Conservation (phyloP, 139 green algal species). For the Volvox reticuliferus region DNA sequence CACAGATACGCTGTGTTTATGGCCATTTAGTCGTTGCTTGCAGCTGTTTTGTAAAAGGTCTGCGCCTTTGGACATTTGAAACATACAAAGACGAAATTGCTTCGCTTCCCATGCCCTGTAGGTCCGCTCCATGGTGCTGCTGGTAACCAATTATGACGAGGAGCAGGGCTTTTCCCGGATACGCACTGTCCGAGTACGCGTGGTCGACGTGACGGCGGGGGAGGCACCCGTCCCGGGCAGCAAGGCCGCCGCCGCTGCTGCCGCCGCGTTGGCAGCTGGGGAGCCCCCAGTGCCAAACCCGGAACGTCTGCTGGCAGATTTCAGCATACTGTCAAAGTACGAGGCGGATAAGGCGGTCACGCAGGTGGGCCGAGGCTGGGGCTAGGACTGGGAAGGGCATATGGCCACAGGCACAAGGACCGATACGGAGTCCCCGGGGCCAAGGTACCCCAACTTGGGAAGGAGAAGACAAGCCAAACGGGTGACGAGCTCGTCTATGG, state of each 20-base stretch:
- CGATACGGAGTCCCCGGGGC: too few relatives aligned
- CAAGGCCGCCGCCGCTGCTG: background rate
- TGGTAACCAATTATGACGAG: conserved; percentile 60
- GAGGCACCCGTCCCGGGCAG: conserved; percentile 22
- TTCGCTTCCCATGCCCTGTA: background rate
- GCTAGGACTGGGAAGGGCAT: too few relatives aligned
- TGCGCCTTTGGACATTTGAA: too few relatives aligned
- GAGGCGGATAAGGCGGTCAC: conserved; percentile 43
- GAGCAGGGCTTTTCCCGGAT: conserved; percentile 43
- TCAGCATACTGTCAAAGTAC: conserved; percentile 50
- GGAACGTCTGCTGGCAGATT: conserved; percentile 44
- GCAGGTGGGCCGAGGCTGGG: conserved; percentile 3
- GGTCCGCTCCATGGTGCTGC: conserved; percentile 49
- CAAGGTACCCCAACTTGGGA: too few relatives aligned
- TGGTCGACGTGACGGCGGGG: conserved; percentile 30
- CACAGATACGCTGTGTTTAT: too few relatives aligned
- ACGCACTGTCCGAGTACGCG: conserved; percentile 30
- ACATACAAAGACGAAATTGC: too few relatives aligned
- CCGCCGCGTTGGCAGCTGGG: background rate
- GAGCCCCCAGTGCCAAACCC: background rate
- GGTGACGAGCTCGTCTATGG: too few relatives aligned
- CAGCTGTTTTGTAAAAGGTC: too few relatives aligned
- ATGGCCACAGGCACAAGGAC: too few relatives aligned
- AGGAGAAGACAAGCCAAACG: too few relatives aligned
- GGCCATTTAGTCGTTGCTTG: too few relatives aligned